phyloP scores from a whole-genome alignment of 257 asterid species.

The Fraxinus anomala region DNA sequence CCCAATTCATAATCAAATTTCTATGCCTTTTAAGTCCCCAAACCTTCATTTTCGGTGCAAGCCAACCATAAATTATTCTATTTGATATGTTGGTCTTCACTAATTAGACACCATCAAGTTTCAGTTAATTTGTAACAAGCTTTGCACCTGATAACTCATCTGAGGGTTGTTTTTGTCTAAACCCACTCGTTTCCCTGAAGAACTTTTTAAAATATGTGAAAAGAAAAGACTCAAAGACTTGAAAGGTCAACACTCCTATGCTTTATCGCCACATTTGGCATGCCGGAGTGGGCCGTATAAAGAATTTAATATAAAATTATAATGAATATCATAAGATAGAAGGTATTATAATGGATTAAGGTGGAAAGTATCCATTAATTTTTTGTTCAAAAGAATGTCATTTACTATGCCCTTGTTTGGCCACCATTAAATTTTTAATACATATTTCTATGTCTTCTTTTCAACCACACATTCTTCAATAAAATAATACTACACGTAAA shows the following conservation, averaged over 20 bases:
- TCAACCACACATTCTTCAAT: no score
- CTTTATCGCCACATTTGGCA: neutral
- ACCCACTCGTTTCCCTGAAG: neutral
- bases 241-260: neutral
- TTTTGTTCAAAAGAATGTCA: no score
- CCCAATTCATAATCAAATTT: neutral
- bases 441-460: no score
- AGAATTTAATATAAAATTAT: no score
- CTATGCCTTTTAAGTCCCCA: neutral
- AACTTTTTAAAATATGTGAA: neutral
- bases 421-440: no score
- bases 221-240: neutral
- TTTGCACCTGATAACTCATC: neutral
- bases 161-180: neutral
- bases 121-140: neutral
- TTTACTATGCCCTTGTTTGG: no score
- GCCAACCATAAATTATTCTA: no score
- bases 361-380: neutral
- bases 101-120: neutral
- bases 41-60: neutral
- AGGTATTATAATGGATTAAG: neutral
- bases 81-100: neutral
- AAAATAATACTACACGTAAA: no score
- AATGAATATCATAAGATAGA: no score
- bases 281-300: no score